These are phyloP conservation scores for Auricularia auricula-judae DNA, from an alignment of 768 basidiomycete species.

Conservation along the genomic window DNA sequence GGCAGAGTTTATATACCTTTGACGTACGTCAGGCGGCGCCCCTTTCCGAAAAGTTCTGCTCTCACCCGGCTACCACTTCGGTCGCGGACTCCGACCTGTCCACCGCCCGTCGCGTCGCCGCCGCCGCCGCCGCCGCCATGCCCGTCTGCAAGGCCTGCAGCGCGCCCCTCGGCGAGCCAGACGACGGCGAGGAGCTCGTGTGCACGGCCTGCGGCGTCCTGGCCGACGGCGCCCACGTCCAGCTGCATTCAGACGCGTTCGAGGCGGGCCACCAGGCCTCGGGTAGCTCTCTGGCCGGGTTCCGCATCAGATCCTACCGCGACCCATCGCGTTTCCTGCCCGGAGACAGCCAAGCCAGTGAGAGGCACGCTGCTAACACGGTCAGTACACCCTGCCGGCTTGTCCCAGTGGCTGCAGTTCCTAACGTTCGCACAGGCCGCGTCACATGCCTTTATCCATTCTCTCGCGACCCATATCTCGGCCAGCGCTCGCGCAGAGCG, in stretches of 20 bases:
- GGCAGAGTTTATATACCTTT: not conserved
- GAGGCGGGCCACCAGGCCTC: slow-evolving; percentile 19
- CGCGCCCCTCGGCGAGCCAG: slow-evolving; percentile 31
- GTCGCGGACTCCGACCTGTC: not conserved
- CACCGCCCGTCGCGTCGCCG: not conserved
- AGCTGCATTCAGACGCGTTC: slow-evolving; percentile 41
- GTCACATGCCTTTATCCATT: slow-evolving; percentile 52
- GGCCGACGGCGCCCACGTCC: slow-evolving; percentile 45
- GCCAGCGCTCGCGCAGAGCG: slow-evolving; percentile 53
- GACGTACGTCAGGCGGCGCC: not conserved
- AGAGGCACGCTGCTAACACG: slow-evolving; percentile 27
- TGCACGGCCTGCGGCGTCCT: slow-evolving; percentile 69
- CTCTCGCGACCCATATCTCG: slow-evolving; percentile 47
- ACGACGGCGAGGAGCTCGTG: slow-evolving; percentile 46
- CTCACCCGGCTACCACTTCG: not conserved
- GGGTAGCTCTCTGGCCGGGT: slow-evolving; percentile 12
- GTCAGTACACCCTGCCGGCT: slow-evolving; percentile 13
- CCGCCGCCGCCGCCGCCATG: not conserved
- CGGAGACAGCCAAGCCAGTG: not conserved
- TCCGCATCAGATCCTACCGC: slow-evolving; percentile 17
- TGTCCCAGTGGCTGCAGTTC: not conserved
- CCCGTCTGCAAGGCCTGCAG: slow-evolving; percentile 27
- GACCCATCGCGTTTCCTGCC: not conserved
- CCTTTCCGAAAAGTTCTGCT: not conserved
- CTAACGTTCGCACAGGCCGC: slow-evolving; percentile 33